These are phyloP conservation scores for Capsicum baccatum DNA, from an alignment of 257 asterid genomes.

Conservation along the genomic window DNA sequence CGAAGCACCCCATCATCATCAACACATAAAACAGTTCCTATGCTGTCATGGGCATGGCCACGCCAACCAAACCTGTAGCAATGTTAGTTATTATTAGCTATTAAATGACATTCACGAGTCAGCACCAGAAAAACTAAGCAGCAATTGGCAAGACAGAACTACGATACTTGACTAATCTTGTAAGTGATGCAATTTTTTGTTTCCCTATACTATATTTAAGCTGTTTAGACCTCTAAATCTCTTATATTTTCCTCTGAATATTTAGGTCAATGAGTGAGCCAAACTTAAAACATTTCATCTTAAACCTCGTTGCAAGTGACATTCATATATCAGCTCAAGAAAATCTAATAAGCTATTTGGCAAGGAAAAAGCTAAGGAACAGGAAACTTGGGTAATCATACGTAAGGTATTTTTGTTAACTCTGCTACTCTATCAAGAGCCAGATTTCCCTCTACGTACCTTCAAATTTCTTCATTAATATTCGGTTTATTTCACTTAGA, in stretches of 20 bases:
- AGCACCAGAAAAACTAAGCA: constrained; percentile 7
- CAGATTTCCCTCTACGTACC: background rate
- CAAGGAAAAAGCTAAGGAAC: constrained; percentile 4
- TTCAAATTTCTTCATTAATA: background rate
- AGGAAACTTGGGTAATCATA: background rate
- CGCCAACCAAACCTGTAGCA: constrained; percentile 96
- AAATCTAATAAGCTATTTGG: background rate
- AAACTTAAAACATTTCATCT: background rate
- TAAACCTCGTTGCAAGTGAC: constrained; percentile 6
- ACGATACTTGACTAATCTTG: background rate
- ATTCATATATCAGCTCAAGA: constrained; percentile 13
- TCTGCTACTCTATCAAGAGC: constrained; percentile 1
- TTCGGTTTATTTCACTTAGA: background rate
- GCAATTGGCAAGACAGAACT: constrained; percentile 1
- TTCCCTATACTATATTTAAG: background rate
- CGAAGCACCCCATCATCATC: constrained; percentile 99
- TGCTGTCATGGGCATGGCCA: constrained; percentile 86
- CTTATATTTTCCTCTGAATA: background rate
- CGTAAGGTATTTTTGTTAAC: background rate
- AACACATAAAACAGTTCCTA: constrained; percentile 95
- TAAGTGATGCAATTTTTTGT: background rate
- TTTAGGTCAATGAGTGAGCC: constrained; percentile 16
- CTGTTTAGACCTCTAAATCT: background rate
- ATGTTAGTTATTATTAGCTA: background rate
- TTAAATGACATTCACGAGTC: background rate